phyloP scores from a whole-genome alignment of 2,329 filamentous ascomycete species.

The Thelonectria blattea region DNA sequence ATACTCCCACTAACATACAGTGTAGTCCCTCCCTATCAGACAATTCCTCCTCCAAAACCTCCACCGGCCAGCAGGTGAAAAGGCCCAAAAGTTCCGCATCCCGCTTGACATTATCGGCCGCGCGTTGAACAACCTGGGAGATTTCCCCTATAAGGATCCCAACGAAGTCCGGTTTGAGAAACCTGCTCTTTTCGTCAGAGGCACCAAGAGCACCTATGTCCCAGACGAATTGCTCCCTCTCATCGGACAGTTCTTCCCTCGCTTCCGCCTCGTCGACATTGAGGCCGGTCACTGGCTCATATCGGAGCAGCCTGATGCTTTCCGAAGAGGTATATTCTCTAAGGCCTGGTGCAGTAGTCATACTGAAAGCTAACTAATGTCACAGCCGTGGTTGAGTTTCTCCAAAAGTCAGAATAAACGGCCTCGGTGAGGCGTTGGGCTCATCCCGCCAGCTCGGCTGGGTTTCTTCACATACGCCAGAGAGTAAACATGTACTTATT shows the following conservation, averaged over 20 bases:
- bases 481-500: not conserved
- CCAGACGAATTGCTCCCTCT: conserved; percentile 80
- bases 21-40: conserved; percentile 71
- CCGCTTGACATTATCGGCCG: conserved; percentile 74
- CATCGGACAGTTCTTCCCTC: conserved; percentile 82
- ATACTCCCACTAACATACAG: no score
- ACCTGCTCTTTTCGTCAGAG: conserved; percentile 80
- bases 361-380: not conserved
- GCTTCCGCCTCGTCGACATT: conserved; percentile 74
- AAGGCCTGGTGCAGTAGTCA: not conserved
- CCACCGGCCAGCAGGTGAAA: conserved; percentile 57
- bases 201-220: conserved; percentile 78
- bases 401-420: conserved; percentile 55
- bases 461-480: not conserved
- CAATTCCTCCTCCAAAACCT: conserved; percentile 94
- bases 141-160: conserved; percentile 85
- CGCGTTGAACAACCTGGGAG: conserved; percentile 76
- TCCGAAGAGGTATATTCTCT: conserved; percentile 67
- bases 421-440: not conserved
- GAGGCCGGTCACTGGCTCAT: conserved; percentile 88
- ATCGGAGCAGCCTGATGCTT: conserved; percentile 83
- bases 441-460: no score
- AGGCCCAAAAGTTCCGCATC: conserved; percentile 75
- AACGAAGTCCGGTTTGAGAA: conserved; percentile 73
- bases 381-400: conserved; percentile 68